A percentile compares a stretch with the other conserved stretches of the same genome.
phyloP scores from a whole-genome alignment of 192 early-diverging fungal species.

The Coemansia sp. region DNA sequence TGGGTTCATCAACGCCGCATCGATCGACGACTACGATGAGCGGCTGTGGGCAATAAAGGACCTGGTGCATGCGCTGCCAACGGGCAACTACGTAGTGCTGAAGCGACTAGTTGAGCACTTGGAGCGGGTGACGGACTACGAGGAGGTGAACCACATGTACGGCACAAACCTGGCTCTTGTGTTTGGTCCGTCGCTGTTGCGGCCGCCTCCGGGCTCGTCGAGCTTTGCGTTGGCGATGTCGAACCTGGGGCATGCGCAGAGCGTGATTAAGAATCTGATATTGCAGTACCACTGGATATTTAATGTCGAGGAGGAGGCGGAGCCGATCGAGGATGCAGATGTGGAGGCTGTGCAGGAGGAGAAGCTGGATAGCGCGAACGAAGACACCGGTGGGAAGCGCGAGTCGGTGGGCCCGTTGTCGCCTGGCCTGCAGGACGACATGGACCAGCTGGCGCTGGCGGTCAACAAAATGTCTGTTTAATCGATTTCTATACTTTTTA shows the following conservation, averaged over 20 bases:
- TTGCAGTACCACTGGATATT: constrained; percentile 76
- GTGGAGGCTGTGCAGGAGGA: background rate
- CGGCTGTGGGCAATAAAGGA: constrained; percentile 70
- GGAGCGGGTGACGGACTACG: constrained; percentile 71
- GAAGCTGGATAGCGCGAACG: constrained; percentile 4
- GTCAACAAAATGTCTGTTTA: constrained; percentile 42
- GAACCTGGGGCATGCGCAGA: constrained; percentile 70
- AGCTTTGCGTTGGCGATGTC: constrained; percentile 68
- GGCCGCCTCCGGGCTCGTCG: constrained; percentile 58
- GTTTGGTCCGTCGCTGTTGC: constrained; percentile 90
- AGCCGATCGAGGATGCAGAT: constrained; percentile 47
- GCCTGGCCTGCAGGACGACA: constrained; percentile 28
- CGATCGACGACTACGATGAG: constrained; percentile 67
- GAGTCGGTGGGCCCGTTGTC: constrained; percentile 30
- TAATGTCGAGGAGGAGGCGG: constrained; percentile 63
- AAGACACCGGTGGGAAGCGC: constrained; percentile 12
- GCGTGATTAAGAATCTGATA: constrained; percentile 70
- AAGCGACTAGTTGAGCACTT: constrained; percentile 71
- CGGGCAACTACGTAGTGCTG: constrained; percentile 61
- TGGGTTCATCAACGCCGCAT: constrained; percentile 74
- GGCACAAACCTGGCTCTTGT: constrained; percentile 87
- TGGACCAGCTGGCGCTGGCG: constrained; percentile 36
- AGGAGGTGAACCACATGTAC: constrained; percentile 85
- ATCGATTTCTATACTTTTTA: background rate
- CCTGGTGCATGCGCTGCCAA: constrained; percentile 60